These are phyloP conservation scores for Erythrobasidium yunnanense DNA, from an alignment of 768 basidiomycete species.

Conservation along the genomic window DNA sequence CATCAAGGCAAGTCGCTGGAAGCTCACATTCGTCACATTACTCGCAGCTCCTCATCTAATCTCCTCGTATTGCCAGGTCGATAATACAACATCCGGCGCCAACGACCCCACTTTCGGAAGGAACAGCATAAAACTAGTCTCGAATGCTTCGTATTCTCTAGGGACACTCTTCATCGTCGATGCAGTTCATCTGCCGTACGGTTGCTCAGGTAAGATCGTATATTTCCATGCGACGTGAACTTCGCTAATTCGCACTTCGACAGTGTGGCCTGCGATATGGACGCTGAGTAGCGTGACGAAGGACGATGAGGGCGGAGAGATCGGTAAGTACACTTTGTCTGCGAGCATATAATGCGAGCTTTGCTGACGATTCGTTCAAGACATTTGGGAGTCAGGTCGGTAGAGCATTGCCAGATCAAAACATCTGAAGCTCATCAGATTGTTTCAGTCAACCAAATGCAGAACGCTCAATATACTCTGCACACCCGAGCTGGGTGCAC, in stretches of 20 bases:
- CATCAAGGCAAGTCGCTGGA: slow-evolving; percentile 20
- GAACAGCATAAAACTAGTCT: slow-evolving; percentile 23
- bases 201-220: neutral
- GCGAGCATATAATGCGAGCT: no score
- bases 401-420: no score
- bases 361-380: no score
- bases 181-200: slow-evolving; percentile 21
- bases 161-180: slow-evolving; percentile 27
- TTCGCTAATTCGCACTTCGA: neutral
- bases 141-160: slow-evolving; percentile 12
- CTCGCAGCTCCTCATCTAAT: neutral
- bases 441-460: slow-evolving; percentile 14
- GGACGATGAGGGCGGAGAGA: slow-evolving; percentile 23
- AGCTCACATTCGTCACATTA: neutral
- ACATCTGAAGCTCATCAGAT: no score
- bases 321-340: slow-evolving; percentile 3
- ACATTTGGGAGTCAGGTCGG: slow-evolving; percentile 25
- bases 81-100: slow-evolving; percentile 50
- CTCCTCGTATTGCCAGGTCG: slow-evolving; percentile 45
- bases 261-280: slow-evolving; percentile 30
- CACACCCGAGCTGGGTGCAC: slow-evolving; percentile 28
- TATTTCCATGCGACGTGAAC: neutral
- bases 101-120: slow-evolving; percentile 24
- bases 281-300: slow-evolving; percentile 6
- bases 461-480: slow-evolving; percentile 19